phyloP scores from a whole-genome alignment of 1,284 basidiomycete genomes.

The Exobasidium rhododendri region DNA sequence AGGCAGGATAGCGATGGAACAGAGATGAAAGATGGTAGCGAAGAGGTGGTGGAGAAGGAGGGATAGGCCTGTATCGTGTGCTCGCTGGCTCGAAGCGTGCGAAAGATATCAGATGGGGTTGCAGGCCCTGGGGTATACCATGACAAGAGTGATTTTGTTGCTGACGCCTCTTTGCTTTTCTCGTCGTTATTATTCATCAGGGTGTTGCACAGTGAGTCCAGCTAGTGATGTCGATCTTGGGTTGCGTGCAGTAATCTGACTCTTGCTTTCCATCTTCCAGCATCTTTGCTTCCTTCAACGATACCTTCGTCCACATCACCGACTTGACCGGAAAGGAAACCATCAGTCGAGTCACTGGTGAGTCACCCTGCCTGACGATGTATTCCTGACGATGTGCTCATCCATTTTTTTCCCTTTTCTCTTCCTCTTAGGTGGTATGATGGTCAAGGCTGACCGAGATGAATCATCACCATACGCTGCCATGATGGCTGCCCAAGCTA shows the following conservation, averaged over 20 bases:
- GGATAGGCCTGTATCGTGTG: too few species aligned
- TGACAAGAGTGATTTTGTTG: background rate
- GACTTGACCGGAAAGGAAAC: conserved; percentile 99
- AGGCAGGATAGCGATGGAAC: background rate
- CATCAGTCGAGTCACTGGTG: conserved; percentile 93
- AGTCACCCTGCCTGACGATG: conserved; percentile 41
- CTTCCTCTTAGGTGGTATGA: conserved; percentile 77
- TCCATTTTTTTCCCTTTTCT: conserved; percentile 1
- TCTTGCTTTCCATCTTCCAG: conserved; percentile 6
- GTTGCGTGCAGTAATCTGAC: background rate
- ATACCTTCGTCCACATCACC: conserved; percentile 98
- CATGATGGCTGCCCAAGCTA: conserved; percentile 98
- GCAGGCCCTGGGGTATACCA: background rate
- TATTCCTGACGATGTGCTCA: conserved; percentile 9
- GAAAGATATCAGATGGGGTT: too few species aligned
- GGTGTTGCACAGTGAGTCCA: background rate
- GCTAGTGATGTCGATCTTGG: background rate
- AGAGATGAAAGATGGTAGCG: background rate
- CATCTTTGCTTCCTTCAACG: conserved; percentile 72
- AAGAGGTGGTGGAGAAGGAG: background rate
- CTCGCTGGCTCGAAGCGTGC: background rate
- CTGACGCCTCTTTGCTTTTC: conserved; percentile 5
- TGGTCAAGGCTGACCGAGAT: conserved; percentile 99
- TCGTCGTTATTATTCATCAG: background rate
- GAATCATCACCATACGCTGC: conserved; percentile 99